These are phyloP conservation scores for Barnettozyma sp. DNA, from an alignment of 805 yeast species.

Conservation along the genomic window DNA sequence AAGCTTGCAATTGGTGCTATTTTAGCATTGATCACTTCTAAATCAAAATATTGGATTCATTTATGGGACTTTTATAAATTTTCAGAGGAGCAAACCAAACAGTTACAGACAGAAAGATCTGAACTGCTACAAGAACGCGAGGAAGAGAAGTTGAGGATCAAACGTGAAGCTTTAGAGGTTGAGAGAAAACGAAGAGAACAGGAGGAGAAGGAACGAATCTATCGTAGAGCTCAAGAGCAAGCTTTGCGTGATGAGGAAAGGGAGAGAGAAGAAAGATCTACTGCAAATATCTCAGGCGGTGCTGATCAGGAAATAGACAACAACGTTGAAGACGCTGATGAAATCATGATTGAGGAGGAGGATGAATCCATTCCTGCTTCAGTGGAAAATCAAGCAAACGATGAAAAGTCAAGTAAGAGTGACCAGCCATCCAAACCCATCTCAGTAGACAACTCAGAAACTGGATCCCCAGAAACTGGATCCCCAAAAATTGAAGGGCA, in stretches of 20 bases:
- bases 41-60: constrained; percentile 43
- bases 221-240: constrained; percentile 4
- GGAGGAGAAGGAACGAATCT: constrained; percentile 5
- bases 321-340: not conserved
- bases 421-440: too few species aligned
- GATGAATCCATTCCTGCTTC: constrained; percentile 11
- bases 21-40: constrained; percentile 55
- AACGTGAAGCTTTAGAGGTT: not conserved
- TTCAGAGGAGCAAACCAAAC: constrained; percentile 35
- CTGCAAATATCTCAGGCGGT: constrained; percentile 16
- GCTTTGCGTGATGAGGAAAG: constrained; percentile 4
- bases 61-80: constrained; percentile 52
- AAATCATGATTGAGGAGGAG: constrained; percentile 23
- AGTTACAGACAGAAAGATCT: constrained; percentile 15
- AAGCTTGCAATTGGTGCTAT: constrained; percentile 70
- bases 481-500: constrained; percentile 3
- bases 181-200: constrained; percentile 2
- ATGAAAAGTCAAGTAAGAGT: constrained; percentile 16
- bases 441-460: too few species aligned
- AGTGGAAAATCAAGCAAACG: constrained; percentile 5
- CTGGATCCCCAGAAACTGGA: too few species aligned
- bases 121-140: constrained; percentile 11
- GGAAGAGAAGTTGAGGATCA: constrained; percentile 5
- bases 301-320: constrained; percentile 2
- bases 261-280: constrained; percentile 1